These are phyloP conservation scores for Coemansia erecta DNA, from an alignment of 192 early-diverging fungal species.

Conservation along the genomic window DNA sequence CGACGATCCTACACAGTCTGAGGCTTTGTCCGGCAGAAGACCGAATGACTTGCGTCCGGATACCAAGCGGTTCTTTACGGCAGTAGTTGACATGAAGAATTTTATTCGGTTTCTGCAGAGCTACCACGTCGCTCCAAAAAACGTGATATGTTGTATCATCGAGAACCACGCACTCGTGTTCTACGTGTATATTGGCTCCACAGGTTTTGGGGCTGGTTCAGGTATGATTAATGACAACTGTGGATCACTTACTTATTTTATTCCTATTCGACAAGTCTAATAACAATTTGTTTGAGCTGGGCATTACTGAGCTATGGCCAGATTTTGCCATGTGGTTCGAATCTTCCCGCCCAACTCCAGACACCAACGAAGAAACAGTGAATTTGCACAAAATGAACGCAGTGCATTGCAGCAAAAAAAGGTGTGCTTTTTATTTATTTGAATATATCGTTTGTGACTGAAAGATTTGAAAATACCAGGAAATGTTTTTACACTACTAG, in stretches of 20 bases:
- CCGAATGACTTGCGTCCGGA: slow-evolving; percentile 16
- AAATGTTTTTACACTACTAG: no score
- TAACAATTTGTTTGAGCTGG: background rate
- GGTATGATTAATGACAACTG: slow-evolving; percentile 35
- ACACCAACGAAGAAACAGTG: no score
- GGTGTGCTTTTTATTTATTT: no score
- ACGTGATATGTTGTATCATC: slow-evolving; percentile 69
- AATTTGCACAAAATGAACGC: no score
- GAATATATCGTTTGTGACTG: no score
- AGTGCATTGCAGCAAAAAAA: no score
- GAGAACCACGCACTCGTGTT: slow-evolving; percentile 51
- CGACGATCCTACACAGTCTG: slow-evolving; percentile 53
- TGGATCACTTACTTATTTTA: slow-evolving; percentile 49
- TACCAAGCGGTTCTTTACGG: slow-evolving; percentile 59
- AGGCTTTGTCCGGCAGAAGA: slow-evolving; percentile 12
- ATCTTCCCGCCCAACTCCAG: no score
- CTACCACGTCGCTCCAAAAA: slow-evolving; percentile 71
- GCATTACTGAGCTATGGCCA: no score
- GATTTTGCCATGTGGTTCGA: no score
- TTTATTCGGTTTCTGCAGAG: slow-evolving; percentile 76
- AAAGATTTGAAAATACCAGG: no score
- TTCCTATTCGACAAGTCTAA: slow-evolving; percentile 45
- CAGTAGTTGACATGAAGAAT: slow-evolving; percentile 66
- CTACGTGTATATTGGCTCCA: slow-evolving; percentile 50
- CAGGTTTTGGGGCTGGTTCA: slow-evolving; percentile 24